Conservation (phyloP, 371 early-diverging fungal species). For the Mucor velutinosus region DNA sequence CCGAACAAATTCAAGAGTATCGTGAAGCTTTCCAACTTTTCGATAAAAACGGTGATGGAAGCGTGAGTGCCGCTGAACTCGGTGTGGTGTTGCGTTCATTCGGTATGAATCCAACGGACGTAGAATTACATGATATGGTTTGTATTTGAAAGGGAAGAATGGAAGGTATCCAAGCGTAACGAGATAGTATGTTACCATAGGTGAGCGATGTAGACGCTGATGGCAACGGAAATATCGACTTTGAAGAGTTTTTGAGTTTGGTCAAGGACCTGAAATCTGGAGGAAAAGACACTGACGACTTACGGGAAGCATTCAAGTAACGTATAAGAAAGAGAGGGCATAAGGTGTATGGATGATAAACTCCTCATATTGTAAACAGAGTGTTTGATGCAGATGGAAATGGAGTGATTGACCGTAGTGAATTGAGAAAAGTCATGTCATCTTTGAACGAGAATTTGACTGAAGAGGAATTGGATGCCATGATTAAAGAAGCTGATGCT, state of each 20-base stretch:
- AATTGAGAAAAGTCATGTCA: slow-evolving; percentile 65
- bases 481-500: slow-evolving; percentile 64
- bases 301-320: slow-evolving; percentile 50
- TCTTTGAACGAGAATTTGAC: slow-evolving; percentile 61
- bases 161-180: not conserved
- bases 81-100: slow-evolving; percentile 44
- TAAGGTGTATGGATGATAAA: slow-evolving; percentile 21
- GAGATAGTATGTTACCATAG: slow-evolving; percentile 55
- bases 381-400: slow-evolving; percentile 81
- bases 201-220: slow-evolving; percentile 94
- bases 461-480: slow-evolving; percentile 64
- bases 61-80: slow-evolving; percentile 41
- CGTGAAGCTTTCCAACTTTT: slow-evolving; percentile 53
- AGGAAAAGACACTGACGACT: slow-evolving; percentile 37
- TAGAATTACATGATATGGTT: slow-evolving; percentile 76
- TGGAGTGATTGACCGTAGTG: slow-evolving; percentile 90
- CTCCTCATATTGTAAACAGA: not conserved
- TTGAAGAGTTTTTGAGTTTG: slow-evolving; percentile 88
- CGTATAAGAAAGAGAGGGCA: slow-evolving; percentile 30
- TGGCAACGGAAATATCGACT: slow-evolving; percentile 92
- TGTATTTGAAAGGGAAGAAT: not conserved
- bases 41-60: slow-evolving; percentile 50
- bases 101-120: slow-evolving; percentile 75
- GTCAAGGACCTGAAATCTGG: slow-evolving; percentile 67
- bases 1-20: slow-evolving; percentile 52